These are phyloP conservation scores for Quercus parvula DNA, from an alignment of 306 rosid genomes.

Conservation along the genomic window DNA sequence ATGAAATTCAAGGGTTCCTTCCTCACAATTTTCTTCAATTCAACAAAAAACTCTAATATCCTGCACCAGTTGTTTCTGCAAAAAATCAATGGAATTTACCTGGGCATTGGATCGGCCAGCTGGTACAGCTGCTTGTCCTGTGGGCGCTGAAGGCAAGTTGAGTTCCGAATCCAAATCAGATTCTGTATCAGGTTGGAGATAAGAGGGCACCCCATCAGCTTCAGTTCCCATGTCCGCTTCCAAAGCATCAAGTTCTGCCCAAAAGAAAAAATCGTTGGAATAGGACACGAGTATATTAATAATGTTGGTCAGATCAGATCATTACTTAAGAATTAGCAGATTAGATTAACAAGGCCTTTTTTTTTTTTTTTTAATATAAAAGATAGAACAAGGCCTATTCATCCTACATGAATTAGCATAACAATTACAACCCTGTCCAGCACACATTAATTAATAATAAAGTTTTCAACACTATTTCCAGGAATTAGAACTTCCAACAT, in stretches of 20 bases:
- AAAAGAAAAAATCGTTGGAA: not conserved
- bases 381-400: too few relatives aligned
- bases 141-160: slow-evolving; percentile 87
- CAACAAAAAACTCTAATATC: not conserved
- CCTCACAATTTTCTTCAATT: not conserved
- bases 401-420: not conserved
- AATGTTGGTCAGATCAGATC: not conserved
- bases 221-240: slow-evolving; percentile 93
- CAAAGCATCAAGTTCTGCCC: slow-evolving; percentile 86
- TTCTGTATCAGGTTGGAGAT: slow-evolving; percentile 95
- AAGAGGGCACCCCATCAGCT: slow-evolving; percentile 86
- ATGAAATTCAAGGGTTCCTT: too few relatives aligned
- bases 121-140: slow-evolving; percentile 54
- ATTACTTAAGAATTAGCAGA: not conserved
- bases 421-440: not conserved
- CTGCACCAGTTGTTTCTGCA: not conserved
- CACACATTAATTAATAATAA: not conserved
- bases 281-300: not conserved
- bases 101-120: slow-evolving; percentile 69
- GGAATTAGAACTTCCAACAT: not conserved
- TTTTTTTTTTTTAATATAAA: too few relatives aligned
- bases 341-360: too few relatives aligned
- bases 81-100: slow-evolving; percentile 36
- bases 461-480: not conserved
- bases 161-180: slow-evolving; percentile 80